Base-by-base conservation (phyloP, 1,284 basidiomycete genomes). In the Apiotrichum brassicae region DNA sequence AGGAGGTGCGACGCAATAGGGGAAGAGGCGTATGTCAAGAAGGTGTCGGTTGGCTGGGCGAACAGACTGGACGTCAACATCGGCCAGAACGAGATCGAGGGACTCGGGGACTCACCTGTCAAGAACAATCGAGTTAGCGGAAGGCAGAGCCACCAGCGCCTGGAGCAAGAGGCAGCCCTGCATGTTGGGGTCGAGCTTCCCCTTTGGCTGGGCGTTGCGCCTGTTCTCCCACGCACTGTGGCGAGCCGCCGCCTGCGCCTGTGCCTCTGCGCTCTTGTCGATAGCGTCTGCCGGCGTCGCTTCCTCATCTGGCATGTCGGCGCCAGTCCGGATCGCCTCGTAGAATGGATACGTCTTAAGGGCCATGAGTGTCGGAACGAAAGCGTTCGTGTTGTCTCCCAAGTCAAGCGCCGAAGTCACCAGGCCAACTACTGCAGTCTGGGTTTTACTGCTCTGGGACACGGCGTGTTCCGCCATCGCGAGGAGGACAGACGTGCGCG, bases 101-200 rank as follows among this genome's bases (percentile, higher is more conserved):
- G 37, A 14, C 24, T 16, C 24, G 7, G 16, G 14, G 8, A 12
- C 37, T 23, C 19, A 38, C 37, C 37, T 86, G 34, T 84, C 77
- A 28, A 85, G 72, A 0, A 90, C 79, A 19, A 79, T 66, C 43
- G 79, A 76, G 62, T 86, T 84, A 57, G 84, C 82, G 6, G 79
- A 73, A 0, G 81, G 71, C 13, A 93, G 76, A 25, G 77, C 79
- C 18, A 94, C 77, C 49, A 94, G 75, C 1, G 85, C 82, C 70
- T 95, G 91, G 3, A 95, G 73, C 6, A 97, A 71, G 12, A 94
- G 69, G 8, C 87, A 86, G 1, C 92, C 92, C 67, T 91, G 89
- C n/a, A 85, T 79, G 60, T 82, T 87, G 4, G 83, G 82, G 63
- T 82, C 82, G 43, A 79, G 60, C 25, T 61, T 59, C 34, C 51